These are phyloP conservation scores for Dothistroma septosporum DNA, from an alignment of 2,329 filamentous ascomycete genomes.

Conservation along the genomic window DNA sequence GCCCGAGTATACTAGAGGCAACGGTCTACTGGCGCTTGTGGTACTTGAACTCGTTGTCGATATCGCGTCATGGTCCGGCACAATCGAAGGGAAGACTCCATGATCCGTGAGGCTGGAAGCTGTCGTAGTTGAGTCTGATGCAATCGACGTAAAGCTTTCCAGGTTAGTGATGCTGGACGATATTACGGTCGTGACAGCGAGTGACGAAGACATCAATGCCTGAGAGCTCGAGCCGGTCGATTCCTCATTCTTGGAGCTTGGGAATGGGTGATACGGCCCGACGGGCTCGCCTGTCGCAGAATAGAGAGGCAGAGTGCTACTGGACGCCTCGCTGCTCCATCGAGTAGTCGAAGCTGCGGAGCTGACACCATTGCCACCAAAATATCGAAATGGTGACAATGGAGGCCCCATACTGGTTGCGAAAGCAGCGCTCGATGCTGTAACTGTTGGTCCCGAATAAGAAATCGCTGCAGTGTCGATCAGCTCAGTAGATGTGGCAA, in stretches of 20 bases:
- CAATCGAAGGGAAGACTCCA: slow-evolving; percentile 3
- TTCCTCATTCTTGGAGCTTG: not conserved
- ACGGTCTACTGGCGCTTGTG: too few species aligned
- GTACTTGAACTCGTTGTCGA: not conserved
- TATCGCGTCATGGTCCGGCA: not conserved
- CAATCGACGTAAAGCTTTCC: not conserved
- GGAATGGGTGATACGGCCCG: not conserved
- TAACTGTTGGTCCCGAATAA: not conserved
- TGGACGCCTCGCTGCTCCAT: not conserved
- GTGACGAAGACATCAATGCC: not conserved
- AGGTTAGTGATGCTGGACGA: not conserved
- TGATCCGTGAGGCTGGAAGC: slow-evolving; percentile 2
- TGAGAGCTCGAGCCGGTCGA: not conserved
- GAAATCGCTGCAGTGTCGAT: not conserved
- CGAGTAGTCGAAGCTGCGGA: not conserved
- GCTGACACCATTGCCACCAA: not conserved
- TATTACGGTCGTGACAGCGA: not conserved
- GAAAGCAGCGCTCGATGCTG: not conserved
- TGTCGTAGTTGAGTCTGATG: slow-evolving; percentile 1
- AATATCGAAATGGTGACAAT: not conserved
- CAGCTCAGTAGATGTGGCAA: not conserved
- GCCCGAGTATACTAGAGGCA: too few species aligned
- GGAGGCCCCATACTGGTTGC: not conserved
- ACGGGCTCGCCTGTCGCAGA: not conserved
- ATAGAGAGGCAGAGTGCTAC: not conserved